Percentiles rank a stretch among this genome's conserved stretches.
These are phyloP conservation scores for Cymbopogon flexuosus DNA, from an alignment of 202 grass and related monocot genomes.

Conservation along the genomic window DNA sequence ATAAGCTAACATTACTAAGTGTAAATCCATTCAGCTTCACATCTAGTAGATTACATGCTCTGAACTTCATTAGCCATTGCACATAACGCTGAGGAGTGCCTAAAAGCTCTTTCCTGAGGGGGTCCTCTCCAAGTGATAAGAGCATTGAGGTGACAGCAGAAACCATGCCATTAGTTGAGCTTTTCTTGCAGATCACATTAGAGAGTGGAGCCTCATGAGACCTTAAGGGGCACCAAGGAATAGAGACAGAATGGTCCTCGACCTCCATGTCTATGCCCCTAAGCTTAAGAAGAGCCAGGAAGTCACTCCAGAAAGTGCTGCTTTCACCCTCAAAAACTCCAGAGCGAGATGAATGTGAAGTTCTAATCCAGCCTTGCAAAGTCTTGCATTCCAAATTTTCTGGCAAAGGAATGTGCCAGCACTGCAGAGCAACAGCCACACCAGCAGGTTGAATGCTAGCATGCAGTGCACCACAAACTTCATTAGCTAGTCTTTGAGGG, in stretches of 20 bases:
- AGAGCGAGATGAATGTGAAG: slow-evolving; percentile 58
- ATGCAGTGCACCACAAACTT: slow-evolving; percentile 73
- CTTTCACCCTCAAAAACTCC: slow-evolving; percentile 68
- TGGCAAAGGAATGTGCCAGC: slow-evolving; percentile 77
- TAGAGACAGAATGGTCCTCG: slow-evolving; percentile 31
- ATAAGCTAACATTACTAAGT: slow-evolving; percentile 26
- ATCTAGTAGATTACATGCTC: slow-evolving; percentile 44
- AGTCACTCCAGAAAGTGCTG: slow-evolving; percentile 72
- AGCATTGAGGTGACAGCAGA: slow-evolving; percentile 63
- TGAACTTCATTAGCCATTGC: slow-evolving; percentile 88
- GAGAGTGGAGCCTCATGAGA: slow-evolving; percentile 38
- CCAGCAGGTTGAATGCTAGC: slow-evolving; percentile 72
- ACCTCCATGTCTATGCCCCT: slow-evolving; percentile 52
- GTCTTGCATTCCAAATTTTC: slow-evolving; percentile 58
- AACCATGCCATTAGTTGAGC: slow-evolving; percentile 57
- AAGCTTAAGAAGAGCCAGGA: slow-evolving; percentile 62
- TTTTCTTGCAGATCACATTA: slow-evolving; percentile 38
- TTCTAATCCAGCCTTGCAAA: slow-evolving; percentile 49
- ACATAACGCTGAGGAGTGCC: slow-evolving; percentile 69
- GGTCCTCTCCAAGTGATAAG: slow-evolving; percentile 69
- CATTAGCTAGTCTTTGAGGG: slow-evolving; percentile 70
- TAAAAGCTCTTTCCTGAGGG: slow-evolving; percentile 66
- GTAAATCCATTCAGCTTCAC: slow-evolving; percentile 44
- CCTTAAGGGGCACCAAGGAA: slow-evolving; percentile 69
- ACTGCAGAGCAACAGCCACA: slow-evolving; percentile 74